Conservation (phyloP, 1,284 basidiomycete genomes). For the Pseudozyma flocculosa region DNA sequence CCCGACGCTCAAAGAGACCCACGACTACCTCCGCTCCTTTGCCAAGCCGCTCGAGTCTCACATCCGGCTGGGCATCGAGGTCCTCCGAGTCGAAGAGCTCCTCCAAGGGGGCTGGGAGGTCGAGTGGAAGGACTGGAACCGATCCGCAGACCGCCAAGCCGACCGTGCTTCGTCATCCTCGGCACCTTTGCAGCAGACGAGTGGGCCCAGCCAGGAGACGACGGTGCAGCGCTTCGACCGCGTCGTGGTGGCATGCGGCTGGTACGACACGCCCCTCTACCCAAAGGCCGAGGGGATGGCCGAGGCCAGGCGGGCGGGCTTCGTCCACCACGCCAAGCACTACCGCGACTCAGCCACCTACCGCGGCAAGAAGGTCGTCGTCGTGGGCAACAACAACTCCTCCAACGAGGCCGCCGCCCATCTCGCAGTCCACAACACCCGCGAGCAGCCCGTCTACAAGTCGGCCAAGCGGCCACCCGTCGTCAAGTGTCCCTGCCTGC, state of each 20-base stretch:
- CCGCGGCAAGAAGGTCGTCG: slow-evolving; percentile 26
- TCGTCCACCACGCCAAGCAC: slow-evolving; percentile 50
- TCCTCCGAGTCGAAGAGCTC: slow-evolving; percentile 36
- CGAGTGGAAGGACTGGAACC: slow-evolving; percentile 25
- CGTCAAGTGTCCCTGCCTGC: slow-evolving; percentile 31
- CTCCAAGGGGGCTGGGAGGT: slow-evolving; percentile 26
- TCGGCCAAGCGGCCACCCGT: slow-evolving; percentile 16
- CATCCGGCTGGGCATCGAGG: slow-evolving; percentile 32
- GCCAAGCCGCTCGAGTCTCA: slow-evolving; percentile 18
- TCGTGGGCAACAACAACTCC: slow-evolving; percentile 49
- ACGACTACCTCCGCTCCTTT: slow-evolving; percentile 28
- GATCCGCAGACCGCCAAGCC: not conserved
- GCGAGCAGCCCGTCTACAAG: slow-evolving; percentile 22
- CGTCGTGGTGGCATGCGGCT: slow-evolving; percentile 40
- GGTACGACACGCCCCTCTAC: slow-evolving; percentile 46
- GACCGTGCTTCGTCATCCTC: not conserved
- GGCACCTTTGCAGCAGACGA: not conserved
- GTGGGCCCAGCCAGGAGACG: not conserved
- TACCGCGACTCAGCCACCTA: slow-evolving; percentile 39
- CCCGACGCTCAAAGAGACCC: slow-evolving; percentile 41
- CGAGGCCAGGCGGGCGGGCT: slow-evolving; percentile 11
- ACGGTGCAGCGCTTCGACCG: slow-evolving; percentile 21
- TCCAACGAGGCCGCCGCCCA: slow-evolving; percentile 50
- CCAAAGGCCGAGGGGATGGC: slow-evolving; percentile 28
- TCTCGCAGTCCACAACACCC: slow-evolving; percentile 29